Base-by-base conservation (phyloP, 2,329 filamentous ascomycete species). In the Xylaria hypoxylon region DNA sequence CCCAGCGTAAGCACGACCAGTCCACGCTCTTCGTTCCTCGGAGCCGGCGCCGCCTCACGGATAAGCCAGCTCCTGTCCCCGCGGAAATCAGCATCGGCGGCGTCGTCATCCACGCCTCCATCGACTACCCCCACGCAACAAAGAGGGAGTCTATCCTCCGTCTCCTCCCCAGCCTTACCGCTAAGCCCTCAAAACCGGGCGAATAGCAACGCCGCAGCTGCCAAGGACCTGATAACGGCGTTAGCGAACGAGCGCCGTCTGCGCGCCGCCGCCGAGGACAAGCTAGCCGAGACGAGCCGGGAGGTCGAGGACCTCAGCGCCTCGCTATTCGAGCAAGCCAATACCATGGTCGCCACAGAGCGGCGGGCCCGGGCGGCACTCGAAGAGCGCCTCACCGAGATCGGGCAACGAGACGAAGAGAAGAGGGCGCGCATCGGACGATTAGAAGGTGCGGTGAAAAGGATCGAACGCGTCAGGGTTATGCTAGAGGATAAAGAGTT, bases 281-380 rank as follows among this genome's bases (percentile, higher is more conserved):
- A 87, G 68, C 81, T 93, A 22, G 84, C 84, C 69, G 86, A 88
- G 56, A 90, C 92, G 57, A 89, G 87, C 74, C 84, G 82, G 13
- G 92, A 96, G 81, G 86, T 95, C 22, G 92, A 95, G 79, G 92
- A 96, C 79, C 82, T 96, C 70, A 92, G 87, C 74, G 90, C 87
- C 22, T 86, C 86, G 57, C 81, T 96, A 60, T 96, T 96, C 77
- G 89, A 92, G 80, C 90, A 94, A 81, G 92, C 92, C 58, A 96
- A 96, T 77, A 89, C 94, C 80, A 96, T 96, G 92, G 92, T 96
- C 22, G 92, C 92, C 2, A 83, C 86, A 19, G 92, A 96, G 82
- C 83, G 92, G 48, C 85, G 88, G 63, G 90, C 90, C 38, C 82
- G 91, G 65, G 91, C 90, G 5, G 87, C 85, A 74, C 83, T 96